Evolutionary conservation across 2,329 filamentous ascomycete species (phyloP), one percentile per base, ranked within the genome.

Genomic region (Mycosphaerella sp.): DNA sequence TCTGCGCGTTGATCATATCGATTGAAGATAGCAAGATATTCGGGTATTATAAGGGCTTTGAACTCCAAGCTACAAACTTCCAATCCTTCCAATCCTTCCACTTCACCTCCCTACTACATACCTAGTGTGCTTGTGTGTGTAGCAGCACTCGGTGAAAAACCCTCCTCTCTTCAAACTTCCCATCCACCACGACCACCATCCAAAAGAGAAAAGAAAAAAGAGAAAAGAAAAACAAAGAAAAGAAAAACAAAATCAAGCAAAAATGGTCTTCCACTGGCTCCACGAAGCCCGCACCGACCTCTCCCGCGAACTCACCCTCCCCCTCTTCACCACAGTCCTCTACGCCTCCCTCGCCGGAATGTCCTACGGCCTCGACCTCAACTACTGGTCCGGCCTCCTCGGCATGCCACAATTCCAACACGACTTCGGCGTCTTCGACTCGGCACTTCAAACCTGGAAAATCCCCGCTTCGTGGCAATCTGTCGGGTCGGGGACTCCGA

Each of bases 321-420:
- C 34, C 4, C 34, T 38, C 34, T 2, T 38, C 4, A n/a, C 34
- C 6, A 38, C 34, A 10, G 44, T 46, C 8, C 29, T 34, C 36
- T 57, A 57, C 21, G 55, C 55, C 23, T 57, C 55, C 9, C 29
- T 56, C 32, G 54, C 54, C n/a, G 54, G 54, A 11, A 56, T 56
- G 54, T 53, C 50, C 42, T 56, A 56, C 31, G 54, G 54, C 29
- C 11, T 56, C 12, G 54, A 56, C 34, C 46, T 56, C 5, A 56
- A 56, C 43, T 53, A 50, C 45, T 56, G 50, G 50, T 50, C 45
- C 21, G 54, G 54, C 36, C 47, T 56, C 1, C 54, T 56, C 40
- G 54, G 54, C 31, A 53, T 56, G 50, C 6, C 51, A 8, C 54
- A 56, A 53, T 56, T 56, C 34, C 54, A 56, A 21, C 45, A 53